phyloP scores from a whole-genome alignment of 306 rosid species.

The Dryas alaskensis region DNA sequence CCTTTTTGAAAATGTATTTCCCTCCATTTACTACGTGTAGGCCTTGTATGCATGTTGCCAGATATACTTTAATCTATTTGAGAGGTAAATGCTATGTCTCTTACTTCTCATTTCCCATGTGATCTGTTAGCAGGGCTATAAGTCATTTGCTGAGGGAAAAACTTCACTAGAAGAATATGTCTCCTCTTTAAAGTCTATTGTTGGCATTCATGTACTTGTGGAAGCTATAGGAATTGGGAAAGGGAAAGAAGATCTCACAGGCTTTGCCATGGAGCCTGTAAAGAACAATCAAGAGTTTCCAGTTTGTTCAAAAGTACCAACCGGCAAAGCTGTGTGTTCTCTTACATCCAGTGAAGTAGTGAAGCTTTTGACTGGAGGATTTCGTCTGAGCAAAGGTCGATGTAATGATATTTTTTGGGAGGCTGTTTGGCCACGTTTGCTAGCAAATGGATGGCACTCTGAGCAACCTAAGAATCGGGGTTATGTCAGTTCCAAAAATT shows the following conservation, averaged over 20 bases:
- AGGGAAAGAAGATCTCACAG: constrained; percentile 72
- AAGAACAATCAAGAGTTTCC: constrained; percentile 40
- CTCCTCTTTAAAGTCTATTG: constrained; percentile 53
- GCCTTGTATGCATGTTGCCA: background rate
- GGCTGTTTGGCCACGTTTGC: constrained; percentile 91
- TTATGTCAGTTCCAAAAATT: constrained; percentile 41
- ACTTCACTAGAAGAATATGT: constrained; percentile 64
- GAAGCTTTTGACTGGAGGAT: constrained; percentile 58
- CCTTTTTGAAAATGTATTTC: background rate
- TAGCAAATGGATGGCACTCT: constrained; percentile 82
- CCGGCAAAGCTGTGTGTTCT: constrained; percentile 58
- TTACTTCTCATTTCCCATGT: constrained; percentile 23
- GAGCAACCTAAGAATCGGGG: constrained; percentile 64
- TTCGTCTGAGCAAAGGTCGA: constrained; percentile 65
- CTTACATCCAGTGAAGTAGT: constrained; percentile 59
- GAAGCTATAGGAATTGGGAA: constrained; percentile 68
- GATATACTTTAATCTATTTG: background rate
- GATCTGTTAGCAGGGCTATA: constrained; percentile 46
- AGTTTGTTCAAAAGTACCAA: constrained; percentile 34
- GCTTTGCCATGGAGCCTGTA: constrained; percentile 43
- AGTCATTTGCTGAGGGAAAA: constrained; percentile 57
- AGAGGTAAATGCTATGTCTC: constrained; percentile 13
- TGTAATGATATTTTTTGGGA: constrained; percentile 78
- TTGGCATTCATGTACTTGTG: constrained; percentile 60
- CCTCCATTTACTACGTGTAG: background rate